phyloP scores from a whole-genome alignment of 2,329 filamentous ascomycete species.

The Didymella glomerata region DNA sequence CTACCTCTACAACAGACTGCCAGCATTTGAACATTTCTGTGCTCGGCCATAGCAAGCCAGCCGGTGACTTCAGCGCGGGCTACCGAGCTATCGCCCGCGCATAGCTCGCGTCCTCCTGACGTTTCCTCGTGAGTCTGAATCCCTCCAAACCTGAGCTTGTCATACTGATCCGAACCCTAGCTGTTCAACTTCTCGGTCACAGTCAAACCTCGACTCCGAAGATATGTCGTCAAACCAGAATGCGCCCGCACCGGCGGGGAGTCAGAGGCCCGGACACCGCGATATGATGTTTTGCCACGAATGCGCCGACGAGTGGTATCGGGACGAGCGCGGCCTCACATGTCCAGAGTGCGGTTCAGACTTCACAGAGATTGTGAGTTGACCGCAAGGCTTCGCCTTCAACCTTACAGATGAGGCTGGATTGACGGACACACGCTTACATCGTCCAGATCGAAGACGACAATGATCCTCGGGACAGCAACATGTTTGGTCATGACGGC shows the following conservation, averaged over 20 bases:
- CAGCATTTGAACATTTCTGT: constrained; percentile 18
- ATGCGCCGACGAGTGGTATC: constrained; percentile 83
- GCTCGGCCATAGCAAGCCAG: constrained; percentile 28
- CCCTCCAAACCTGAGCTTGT: not conserved
- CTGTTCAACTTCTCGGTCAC: constrained; percentile 12
- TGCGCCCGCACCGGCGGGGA: constrained; percentile 15
- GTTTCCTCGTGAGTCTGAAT: constrained; percentile 27
- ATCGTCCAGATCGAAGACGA: constrained; percentile 57
- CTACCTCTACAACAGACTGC: not conserved
- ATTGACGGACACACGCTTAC: constrained; percentile 29
- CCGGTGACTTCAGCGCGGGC: constrained; percentile 30
- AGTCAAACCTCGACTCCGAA: constrained; percentile 11
- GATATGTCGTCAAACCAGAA: constrained; percentile 34
- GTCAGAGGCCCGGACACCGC: constrained; percentile 38
- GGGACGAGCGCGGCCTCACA: constrained; percentile 70
- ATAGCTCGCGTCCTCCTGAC: constrained; percentile 23
- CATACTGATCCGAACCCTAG: constrained; percentile 19
- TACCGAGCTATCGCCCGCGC: constrained; percentile 33
- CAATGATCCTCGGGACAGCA: constrained; percentile 68
- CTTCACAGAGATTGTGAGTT: constrained; percentile 83
- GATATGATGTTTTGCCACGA: constrained; percentile 88
- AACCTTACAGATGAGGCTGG: constrained; percentile 11
- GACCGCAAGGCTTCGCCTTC: constrained; percentile 19
- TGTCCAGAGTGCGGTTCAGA: constrained; percentile 84
- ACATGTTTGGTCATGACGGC: constrained; percentile 37